A percentile compares a stretch with the other conserved stretches of the same genome.
These are phyloP conservation scores for Rhodotorula sp. DNA, from an alignment of 1,284 basidiomycete genomes.

Conservation along the genomic window DNA sequence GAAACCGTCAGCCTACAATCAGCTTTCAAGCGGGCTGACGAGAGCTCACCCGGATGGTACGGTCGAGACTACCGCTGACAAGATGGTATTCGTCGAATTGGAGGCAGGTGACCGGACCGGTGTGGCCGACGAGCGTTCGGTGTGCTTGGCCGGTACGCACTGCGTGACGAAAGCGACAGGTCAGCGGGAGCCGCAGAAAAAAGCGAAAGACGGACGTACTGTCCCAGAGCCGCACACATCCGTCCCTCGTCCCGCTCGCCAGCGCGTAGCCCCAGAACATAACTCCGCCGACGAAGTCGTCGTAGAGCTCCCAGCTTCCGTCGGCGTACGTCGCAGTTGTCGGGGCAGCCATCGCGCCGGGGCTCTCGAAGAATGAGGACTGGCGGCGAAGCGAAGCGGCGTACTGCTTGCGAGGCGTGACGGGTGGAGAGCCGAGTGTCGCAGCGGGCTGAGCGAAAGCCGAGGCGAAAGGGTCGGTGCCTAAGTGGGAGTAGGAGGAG, in stretches of 20 bases:
- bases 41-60: constrained; percentile 81
- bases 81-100: constrained; percentile 97
- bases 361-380: constrained; percentile 56
- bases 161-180: constrained; percentile 46
- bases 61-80: constrained; percentile 87
- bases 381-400: constrained; percentile 24
- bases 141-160: constrained; percentile 98
- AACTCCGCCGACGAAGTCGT: constrained; percentile 94
- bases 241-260: constrained; percentile 93
- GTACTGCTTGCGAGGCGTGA: constrained; percentile 38
- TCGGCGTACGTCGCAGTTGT: constrained; percentile 68
- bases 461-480: constrained; percentile 21
- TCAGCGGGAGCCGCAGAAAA: neutral
- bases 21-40: no score
- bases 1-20: neutral
- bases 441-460: constrained; percentile 14
- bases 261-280: constrained; percentile 99
- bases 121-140: constrained; percentile 88
- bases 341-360: constrained; percentile 60
- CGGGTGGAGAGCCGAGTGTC: constrained; percentile 11
- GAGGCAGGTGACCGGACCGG: constrained; percentile 85
- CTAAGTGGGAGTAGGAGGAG: constrained; percentile 21
- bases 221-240: constrained; percentile 98
- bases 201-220: constrained; percentile 61
- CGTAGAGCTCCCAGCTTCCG: constrained; percentile 88